Conservation (phyloP, 2,329 filamentous ascomycete species). For the Beauveria rudraprayagi region DNA sequence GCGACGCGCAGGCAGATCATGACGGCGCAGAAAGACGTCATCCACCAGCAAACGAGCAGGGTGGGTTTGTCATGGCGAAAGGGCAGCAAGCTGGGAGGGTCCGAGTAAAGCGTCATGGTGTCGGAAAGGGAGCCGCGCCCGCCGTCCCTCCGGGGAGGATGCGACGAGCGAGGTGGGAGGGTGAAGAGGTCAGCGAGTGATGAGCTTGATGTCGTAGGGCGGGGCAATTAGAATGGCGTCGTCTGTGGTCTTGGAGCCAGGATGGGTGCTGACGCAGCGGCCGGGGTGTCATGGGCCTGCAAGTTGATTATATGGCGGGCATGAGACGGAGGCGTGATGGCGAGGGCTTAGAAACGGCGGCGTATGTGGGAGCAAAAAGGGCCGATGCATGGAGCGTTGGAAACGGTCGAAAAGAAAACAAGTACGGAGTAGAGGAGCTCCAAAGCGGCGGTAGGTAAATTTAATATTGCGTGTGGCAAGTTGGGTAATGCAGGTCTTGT, state of each 20-base stretch:
- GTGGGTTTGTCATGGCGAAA: conserved; percentile 71
- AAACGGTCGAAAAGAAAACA: not conserved
- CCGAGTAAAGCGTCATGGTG: conserved; percentile 51
- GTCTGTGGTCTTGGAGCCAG: not conserved
- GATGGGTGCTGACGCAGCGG: conserved; percentile 4
- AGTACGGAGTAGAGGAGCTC: not conserved
- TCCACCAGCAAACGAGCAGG: conserved; percentile 93
- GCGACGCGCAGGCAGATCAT: conserved; percentile 77
- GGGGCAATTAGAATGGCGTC: not conserved
- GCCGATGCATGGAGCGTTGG: not conserved
- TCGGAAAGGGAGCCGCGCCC: conserved; percentile 37
- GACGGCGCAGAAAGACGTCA: conserved; percentile 69
- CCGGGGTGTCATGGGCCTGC: conserved; percentile 6
- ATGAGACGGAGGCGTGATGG: not conserved
- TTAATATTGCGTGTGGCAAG: not conserved
- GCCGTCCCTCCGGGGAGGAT: conserved; percentile 49
- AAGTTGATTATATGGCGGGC: not conserved
- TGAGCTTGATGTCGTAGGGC: not conserved
- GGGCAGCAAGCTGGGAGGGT: conserved; percentile 39
- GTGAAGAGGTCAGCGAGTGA: conserved; percentile 10
- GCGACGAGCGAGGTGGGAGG: conserved; percentile 42
- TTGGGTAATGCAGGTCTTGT: not conserved
- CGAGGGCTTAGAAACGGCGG: not conserved
- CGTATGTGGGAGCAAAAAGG: not conserved
- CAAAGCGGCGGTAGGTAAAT: not conserved